Evolutionary conservation across 768 basidiomycete species (phyloP).

Genomic region (Boletales sp.): DNA sequence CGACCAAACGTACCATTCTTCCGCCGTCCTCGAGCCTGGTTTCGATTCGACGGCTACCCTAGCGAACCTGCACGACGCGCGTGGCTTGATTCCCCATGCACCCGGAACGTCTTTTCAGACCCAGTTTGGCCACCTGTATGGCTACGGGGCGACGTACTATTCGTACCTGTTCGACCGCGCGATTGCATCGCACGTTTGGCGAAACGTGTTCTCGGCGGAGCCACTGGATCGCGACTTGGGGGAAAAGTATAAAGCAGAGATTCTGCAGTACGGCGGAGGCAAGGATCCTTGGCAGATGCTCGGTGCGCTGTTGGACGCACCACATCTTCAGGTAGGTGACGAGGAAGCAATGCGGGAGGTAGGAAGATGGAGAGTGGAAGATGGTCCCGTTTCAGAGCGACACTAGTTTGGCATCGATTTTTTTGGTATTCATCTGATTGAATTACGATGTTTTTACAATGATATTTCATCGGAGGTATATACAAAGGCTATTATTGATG

Average conservation of each 20-base stretch:
- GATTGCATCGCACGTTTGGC: constrained; percentile 92
- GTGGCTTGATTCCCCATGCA: constrained; percentile 82
- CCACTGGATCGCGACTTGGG: constrained; percentile 73
- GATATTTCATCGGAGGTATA: not conserved
- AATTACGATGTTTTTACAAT: not conserved
- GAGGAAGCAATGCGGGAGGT: constrained; percentile 85
- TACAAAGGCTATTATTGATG: not conserved
- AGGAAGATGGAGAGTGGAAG: constrained; percentile 83
- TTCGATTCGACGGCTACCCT: constrained; percentile 77
- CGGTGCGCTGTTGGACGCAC: constrained; percentile 58
- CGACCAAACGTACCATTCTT: constrained; percentile 89
- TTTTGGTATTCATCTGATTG: not conserved
- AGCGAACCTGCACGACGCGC: constrained; percentile 56
- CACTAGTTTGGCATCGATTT: constrained; percentile 38
- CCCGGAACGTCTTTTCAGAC: constrained; percentile 90
- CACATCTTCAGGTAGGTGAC: constrained; percentile 69
- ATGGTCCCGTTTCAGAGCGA: constrained; percentile 59
- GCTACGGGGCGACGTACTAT: constrained; percentile 97
- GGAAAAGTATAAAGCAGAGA: constrained; percentile 73
- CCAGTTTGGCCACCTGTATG: constrained; percentile 92
- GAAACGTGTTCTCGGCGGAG: constrained; percentile 61
- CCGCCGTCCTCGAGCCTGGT: constrained; percentile 44
- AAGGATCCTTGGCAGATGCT: constrained; percentile 96
- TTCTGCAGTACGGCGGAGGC: constrained; percentile 82
- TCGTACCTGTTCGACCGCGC: constrained; percentile 96